Conservation (phyloP, 228 moss, liverwort and hornwort genomes). For the Sphagnum fallax region DNA sequence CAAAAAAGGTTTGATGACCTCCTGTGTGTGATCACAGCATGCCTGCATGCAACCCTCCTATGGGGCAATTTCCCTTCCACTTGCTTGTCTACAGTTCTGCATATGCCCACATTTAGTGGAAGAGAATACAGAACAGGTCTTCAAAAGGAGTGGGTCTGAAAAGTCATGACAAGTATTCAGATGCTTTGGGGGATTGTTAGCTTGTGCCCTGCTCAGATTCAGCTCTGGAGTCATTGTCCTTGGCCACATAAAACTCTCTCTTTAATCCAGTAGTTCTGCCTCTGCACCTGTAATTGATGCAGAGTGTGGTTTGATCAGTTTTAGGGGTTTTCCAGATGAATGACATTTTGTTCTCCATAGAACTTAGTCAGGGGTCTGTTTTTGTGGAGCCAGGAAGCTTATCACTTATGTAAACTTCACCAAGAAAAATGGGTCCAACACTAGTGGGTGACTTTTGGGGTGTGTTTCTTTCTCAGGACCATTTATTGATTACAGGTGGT, state of each 20-base stretch:
- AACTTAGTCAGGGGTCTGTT: too few relatives aligned
- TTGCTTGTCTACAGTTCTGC: too few relatives aligned
- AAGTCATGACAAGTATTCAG: neutral
- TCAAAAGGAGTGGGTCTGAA: neutral
- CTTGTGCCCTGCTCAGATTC: neutral
- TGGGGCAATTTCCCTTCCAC: too few relatives aligned
- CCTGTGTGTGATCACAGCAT: too few relatives aligned
- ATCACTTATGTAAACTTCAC: too few relatives aligned
- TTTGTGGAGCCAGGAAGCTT: too few relatives aligned
- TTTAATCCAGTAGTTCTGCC: neutral
- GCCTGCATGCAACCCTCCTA: too few relatives aligned
- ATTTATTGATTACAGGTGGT: slow-evolving; percentile 70
- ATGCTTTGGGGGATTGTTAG: neutral
- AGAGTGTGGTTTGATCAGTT: neutral
- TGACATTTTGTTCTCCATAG: too few relatives aligned
- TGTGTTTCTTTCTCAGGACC: slow-evolving; percentile 44
- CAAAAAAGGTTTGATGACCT: too few relatives aligned
- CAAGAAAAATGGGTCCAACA: too few relatives aligned
- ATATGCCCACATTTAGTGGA: too few relatives aligned
- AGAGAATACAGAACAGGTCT: neutral
- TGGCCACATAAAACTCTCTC: neutral
- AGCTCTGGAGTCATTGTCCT: neutral
- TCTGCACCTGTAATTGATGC: neutral
- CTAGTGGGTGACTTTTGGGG: neutral
- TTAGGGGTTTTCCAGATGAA: neutral